A percentile compares a stretch with the other conserved stretches of the same genome.
These are phyloP conservation scores for Hysterangium stoloniferum DNA, from an alignment of 768 basidiomycete species.

Conservation along the genomic window DNA sequence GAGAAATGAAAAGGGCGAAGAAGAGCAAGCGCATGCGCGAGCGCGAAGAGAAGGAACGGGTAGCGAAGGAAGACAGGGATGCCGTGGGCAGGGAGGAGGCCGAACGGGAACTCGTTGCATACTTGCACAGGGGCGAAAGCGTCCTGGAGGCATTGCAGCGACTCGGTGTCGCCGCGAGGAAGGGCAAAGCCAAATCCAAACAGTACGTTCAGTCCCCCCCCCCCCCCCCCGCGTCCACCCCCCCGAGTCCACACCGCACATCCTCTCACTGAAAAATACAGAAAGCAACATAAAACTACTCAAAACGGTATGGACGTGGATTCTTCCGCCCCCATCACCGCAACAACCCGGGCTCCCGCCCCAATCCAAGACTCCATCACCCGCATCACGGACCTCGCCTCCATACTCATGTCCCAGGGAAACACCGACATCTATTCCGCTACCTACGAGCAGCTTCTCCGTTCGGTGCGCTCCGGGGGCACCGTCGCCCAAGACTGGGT, in stretches of 20 bases:
- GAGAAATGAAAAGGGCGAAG: constrained; percentile 76
- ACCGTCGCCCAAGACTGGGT: constrained; percentile 61
- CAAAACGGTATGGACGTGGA: constrained; percentile 43
- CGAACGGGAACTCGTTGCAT: constrained; percentile 58
- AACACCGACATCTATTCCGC: constrained; percentile 82
- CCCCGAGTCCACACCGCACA: no score
- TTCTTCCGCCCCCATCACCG: constrained; percentile 17
- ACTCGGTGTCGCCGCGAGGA: constrained; percentile 64
- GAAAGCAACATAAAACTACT: not conserved
- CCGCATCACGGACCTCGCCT: constrained; percentile 75
- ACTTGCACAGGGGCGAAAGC: constrained; percentile 86
- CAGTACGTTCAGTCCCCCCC: no score
- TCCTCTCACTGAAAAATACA: not conserved
- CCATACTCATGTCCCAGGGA: constrained; percentile 79
- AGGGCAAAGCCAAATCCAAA: constrained; percentile 23
- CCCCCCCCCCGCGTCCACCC: constrained; percentile 21
- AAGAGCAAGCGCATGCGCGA: constrained; percentile 71
- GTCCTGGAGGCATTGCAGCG: constrained; percentile 85
- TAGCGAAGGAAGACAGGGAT: constrained; percentile 68
- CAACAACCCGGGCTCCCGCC: constrained; percentile 10
- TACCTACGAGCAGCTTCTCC: constrained; percentile 80
- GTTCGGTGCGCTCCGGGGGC: constrained; percentile 64
- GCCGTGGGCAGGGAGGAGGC: constrained; percentile 51
- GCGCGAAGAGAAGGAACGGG: constrained; percentile 58
- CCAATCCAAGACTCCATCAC: constrained; percentile 42